Evolutionary conservation across 2,329 filamentous ascomycete genomes (phyloP).

Genomic region (Diaporthe batatas): DNA sequence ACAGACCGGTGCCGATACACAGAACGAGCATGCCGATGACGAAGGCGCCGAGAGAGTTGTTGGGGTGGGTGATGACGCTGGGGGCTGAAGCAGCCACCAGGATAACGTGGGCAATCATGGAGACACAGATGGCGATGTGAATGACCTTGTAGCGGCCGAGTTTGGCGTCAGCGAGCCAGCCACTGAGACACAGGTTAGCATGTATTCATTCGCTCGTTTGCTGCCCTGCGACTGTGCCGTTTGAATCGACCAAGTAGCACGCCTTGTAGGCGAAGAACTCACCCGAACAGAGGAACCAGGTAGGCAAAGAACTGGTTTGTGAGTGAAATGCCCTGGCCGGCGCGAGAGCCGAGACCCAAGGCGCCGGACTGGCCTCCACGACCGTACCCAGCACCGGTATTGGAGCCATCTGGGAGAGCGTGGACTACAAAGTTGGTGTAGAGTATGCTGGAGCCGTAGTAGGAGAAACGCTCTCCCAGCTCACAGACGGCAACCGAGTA

Average conservation of each 20-base stretch:
- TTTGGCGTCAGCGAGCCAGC: conserved; percentile 75
- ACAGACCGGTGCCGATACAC: conserved; percentile 79
- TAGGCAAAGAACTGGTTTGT: conserved; percentile 59
- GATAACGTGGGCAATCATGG: conserved; percentile 75
- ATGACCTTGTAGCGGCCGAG: conserved; percentile 81
- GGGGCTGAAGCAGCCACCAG: conserved; percentile 76
- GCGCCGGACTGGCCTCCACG: conserved; percentile 61
- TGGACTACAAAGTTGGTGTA: conserved; percentile 77
- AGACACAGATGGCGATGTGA: conserved; percentile 74
- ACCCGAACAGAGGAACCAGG: conserved; percentile 51
- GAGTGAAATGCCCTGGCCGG: conserved; percentile 61
- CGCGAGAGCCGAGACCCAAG: conserved; percentile 69
- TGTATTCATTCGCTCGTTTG: not conserved
- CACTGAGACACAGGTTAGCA: conserved; percentile 50
- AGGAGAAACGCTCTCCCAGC: conserved; percentile 82
- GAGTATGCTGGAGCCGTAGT: conserved; percentile 78
- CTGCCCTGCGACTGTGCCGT: not conserved
- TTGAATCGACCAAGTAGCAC: too few species aligned
- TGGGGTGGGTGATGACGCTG: conserved; percentile 68
- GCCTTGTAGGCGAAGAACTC: conserved; percentile 48
- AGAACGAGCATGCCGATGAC: conserved; percentile 72
- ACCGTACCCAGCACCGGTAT: conserved; percentile 62
- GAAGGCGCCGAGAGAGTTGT: conserved; percentile 73
- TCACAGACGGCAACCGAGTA: conserved; percentile 81
- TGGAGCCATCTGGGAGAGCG: conserved; percentile 65